These are phyloP conservation scores for Penstemon newberryi DNA, from an alignment of 257 asterid genomes.

Conservation along the genomic window DNA sequence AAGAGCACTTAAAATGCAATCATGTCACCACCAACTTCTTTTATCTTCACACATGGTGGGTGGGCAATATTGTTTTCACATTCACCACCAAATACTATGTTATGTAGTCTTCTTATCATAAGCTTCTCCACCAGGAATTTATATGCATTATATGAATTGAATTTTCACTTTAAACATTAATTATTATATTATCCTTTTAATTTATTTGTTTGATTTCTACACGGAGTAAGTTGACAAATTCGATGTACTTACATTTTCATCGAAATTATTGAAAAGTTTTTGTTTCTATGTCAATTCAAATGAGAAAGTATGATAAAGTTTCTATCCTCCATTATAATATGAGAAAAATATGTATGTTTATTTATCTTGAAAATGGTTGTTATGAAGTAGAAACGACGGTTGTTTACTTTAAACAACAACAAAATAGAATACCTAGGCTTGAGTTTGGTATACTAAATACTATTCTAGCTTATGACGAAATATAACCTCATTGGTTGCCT, in stretches of 20 bases:
- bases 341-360: not conserved
- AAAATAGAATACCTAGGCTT: not conserved
- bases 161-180: not conserved
- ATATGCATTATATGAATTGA: no score
- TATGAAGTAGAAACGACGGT: not conserved
- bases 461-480: constrained; percentile 23
- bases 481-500: constrained; percentile 17
- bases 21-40: constrained; percentile 28
- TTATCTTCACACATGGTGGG: constrained; percentile 42
- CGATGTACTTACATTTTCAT: no score
- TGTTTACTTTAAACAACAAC: not conserved
- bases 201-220: no score
- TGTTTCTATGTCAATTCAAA: no score
- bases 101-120: not conserved
- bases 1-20: constrained; percentile 20
- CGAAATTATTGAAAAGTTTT: not conserved
- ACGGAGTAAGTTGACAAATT: no score
- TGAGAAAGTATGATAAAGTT: not conserved
- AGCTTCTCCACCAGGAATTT: constrained; percentile 14
- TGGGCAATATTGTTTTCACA: constrained; percentile 25
- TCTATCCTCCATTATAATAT: no score
- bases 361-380: not conserved
- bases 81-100: constrained; percentile 9
- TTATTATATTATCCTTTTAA: no score
- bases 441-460: constrained; percentile 15